Percentiles rank a stretch among this genome's conserved stretches.
Conservation (phyloP, 306 rosid genomes). For the Erythrophleum fordii region DNA sequence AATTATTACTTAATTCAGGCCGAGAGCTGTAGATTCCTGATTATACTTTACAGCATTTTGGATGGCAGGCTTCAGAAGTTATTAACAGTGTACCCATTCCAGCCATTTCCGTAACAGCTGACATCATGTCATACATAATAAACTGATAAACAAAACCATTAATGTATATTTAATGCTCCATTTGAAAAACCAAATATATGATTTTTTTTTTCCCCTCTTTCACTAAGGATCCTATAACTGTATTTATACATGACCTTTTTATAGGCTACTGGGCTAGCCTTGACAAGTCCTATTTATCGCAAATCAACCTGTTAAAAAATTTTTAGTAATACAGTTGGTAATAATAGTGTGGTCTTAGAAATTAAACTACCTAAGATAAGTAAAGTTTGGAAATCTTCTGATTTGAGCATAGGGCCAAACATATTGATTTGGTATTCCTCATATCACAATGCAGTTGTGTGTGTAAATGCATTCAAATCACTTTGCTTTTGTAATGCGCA, state of each 20-base stretch:
- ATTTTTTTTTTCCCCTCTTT: too few species aligned
- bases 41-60: conserved; percentile 35
- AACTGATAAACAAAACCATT: background rate
- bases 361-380: background rate
- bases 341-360: background rate
- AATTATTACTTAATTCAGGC: conserved; percentile 43
- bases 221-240: too few species aligned
- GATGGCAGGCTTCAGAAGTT: conserved; percentile 4
- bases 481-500: background rate
- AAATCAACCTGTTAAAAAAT: background rate
- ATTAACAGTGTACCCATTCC: background rate
- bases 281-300: background rate
- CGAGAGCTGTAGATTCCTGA: conserved; percentile 42
- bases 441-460: background rate
- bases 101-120: background rate
- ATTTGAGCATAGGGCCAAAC: background rate
- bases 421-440: background rate
- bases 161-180: background rate
- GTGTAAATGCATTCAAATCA: background rate
- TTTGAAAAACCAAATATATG: background rate
- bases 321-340: background rate
- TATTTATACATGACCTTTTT: too few species aligned
- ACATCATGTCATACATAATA: background rate
- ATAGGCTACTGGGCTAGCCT: too few species aligned
- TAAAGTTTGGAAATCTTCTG: background rate